Base-by-base conservation (phyloP, 805 yeast genomes). In the Starmera amethionina region DNA sequence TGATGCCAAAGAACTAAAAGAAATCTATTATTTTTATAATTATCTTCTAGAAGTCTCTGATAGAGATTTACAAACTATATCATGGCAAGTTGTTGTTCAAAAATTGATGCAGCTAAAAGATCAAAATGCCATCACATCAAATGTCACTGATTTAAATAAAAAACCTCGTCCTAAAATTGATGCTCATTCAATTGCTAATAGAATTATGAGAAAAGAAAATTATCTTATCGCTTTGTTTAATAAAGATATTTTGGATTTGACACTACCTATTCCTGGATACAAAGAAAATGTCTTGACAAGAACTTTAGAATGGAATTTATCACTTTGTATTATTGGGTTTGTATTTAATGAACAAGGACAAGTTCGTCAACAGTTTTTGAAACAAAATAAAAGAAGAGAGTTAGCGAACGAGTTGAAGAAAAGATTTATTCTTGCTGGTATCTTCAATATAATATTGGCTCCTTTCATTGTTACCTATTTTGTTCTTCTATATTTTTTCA, bases 171-270 rank as follows among this genome's bases (percentile, higher is more conserved):
- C 27, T 22, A 22, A 22, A 22, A 69, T 93, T 40, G 90, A 85
- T 53, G 95, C 97, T 4, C 96, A 89, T 58, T 93, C 82, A 52
- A 85, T 93, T 39, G 97, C 97, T 12, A 94, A 93, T 56, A 68
- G 98, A 43, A 83, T 93, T 42, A 89, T 93, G 98, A 69, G 99
- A 44, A 85, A 80, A 49, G 98, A 93, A 45, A 93, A 93, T 56
- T 93, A 89, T 58, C 71, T 88, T 70, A 87, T 93, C 55, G 96
- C 97, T 1, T 62, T 93, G 48, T 79, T 85, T 52, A 89, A 87
- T 60, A 84, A 79, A 49, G 77, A 83, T 43, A 64, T 90, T 1
- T 61, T 90, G 34, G 82, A 83, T 51, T 63, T 85, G 19, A 69
- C 82, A 0, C 56, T 87, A 14, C 77, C 80, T 1, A 46, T 76